Conservation (phyloP, 768 basidiomycete genomes). For the Suillus brevipes region DNA sequence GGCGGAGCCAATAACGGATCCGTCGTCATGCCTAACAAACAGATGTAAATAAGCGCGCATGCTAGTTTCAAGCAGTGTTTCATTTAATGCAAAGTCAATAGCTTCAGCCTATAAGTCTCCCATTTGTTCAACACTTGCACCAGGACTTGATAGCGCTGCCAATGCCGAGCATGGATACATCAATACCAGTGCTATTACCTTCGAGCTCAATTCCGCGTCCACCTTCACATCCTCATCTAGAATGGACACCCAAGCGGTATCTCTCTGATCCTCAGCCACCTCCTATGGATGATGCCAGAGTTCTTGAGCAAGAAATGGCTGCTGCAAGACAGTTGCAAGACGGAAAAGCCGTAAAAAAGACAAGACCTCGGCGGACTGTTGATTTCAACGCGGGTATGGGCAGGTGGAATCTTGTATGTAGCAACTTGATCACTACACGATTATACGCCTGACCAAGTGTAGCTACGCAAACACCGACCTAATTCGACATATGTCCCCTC, state of each 20-base stretch:
- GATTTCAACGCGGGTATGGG: constrained; percentile 91
- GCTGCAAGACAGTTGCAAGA: constrained; percentile 70
- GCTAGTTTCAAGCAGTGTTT: background rate
- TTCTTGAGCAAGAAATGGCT: constrained; percentile 79
- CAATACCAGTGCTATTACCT: constrained; percentile 59
- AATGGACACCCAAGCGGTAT: constrained; percentile 79
- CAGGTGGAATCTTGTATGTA: constrained; percentile 78
- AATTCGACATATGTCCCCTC: constrained; percentile 74
- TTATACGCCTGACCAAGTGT: constrained; percentile 1
- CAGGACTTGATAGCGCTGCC: background rate
- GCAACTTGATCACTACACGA: background rate
- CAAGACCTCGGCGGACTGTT: constrained; percentile 88
- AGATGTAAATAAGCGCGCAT: constrained; percentile 14
- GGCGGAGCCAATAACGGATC: background rate
- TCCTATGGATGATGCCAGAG: constrained; percentile 71
- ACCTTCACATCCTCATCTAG: constrained; percentile 42
- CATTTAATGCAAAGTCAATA: background rate
- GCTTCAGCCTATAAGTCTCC: background rate
- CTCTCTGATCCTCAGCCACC: constrained; percentile 73
- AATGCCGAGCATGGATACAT: constrained; percentile 17
- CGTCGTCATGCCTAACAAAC: constrained; percentile 22
- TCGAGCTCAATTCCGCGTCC: constrained; percentile 37
- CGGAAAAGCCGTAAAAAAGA: constrained; percentile 86
- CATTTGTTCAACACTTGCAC: background rate
- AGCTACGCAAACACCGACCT: constrained; percentile 79